Conservation (phyloP, 768 basidiomycete species). For the Amanita jacksonii region DNA sequence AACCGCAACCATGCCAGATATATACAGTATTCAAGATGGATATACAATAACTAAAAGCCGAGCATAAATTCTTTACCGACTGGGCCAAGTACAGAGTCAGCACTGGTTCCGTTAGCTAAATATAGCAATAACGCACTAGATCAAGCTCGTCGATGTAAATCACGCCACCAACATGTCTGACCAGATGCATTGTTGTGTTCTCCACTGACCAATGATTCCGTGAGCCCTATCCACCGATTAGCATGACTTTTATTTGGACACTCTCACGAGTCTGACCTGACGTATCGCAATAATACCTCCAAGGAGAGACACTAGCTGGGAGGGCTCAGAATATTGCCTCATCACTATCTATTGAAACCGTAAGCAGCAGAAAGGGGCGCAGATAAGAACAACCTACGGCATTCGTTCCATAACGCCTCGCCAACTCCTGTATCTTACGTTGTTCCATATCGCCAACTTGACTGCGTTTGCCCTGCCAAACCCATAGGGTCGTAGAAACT, state of each 20-base stretch:
- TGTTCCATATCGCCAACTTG: slow-evolving; percentile 50
- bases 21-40: slow-evolving; percentile 62
- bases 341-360: slow-evolving; percentile 28
- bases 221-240: slow-evolving; percentile 37
- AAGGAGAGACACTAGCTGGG: slow-evolving; percentile 49
- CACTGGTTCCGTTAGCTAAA: slow-evolving; percentile 5
- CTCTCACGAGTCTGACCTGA: slow-evolving; percentile 38
- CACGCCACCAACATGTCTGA: slow-evolving; percentile 41
- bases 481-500: slow-evolving; percentile 64
- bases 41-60: slow-evolving; percentile 77
- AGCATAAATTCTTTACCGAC: slow-evolving; percentile 64
- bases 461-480: slow-evolving; percentile 58
- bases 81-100: slow-evolving; percentile 17
- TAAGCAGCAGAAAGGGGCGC: not conserved
- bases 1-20: slow-evolving; percentile 77
- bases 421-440: slow-evolving; percentile 59
- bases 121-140: slow-evolving; percentile 33
- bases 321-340: slow-evolving; percentile 54
- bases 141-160: slow-evolving; percentile 66
- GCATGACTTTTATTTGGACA: not conserved
- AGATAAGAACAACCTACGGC: slow-evolving; percentile 33
- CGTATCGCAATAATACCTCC: slow-evolving; percentile 67
- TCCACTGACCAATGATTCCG: slow-evolving; percentile 69
- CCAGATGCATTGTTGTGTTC: slow-evolving; percentile 75
- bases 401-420: slow-evolving; percentile 60